Conservation (phyloP, 2,329 filamentous ascomycete species). For the Alternaria solani region DNA sequence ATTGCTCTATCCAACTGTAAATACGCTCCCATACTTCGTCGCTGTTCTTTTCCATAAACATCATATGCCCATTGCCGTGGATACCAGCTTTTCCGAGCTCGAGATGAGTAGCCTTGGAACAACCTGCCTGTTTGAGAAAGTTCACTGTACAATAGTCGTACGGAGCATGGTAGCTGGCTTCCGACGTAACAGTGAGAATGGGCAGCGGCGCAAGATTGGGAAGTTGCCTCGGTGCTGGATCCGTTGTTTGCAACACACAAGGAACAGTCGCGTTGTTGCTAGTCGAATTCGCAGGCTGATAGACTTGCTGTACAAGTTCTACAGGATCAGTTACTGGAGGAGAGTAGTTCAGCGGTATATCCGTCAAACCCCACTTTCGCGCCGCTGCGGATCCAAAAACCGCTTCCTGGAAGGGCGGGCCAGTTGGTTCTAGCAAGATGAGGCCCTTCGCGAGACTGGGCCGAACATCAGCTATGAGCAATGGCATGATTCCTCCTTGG, state of each 20-base stretch:
- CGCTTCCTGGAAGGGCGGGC: slow-evolving; percentile 57
- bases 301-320: background rate
- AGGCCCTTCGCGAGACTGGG: slow-evolving; percentile 59
- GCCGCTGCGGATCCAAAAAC: slow-evolving; percentile 10
- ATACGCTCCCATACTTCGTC: slow-evolving; percentile 6
- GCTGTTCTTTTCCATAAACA: slow-evolving; percentile 10
- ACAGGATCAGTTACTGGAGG: background rate
- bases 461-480: slow-evolving; percentile 56
- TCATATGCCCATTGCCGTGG: slow-evolving; percentile 10
- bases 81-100: slow-evolving; percentile 16
- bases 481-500: slow-evolving; percentile 57
- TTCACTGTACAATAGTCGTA: slow-evolving; percentile 64
- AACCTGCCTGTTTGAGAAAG: slow-evolving; percentile 57
- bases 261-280: slow-evolving; percentile 4
- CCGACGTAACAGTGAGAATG: slow-evolving; percentile 59
- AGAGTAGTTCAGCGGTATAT: slow-evolving; percentile 7
- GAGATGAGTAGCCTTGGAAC: slow-evolving; percentile 8
- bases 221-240: slow-evolving; percentile 51
- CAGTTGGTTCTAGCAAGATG: slow-evolving; percentile 61
- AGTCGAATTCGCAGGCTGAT: slow-evolving; percentile 3
- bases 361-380: slow-evolving; percentile 3
- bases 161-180: slow-evolving; percentile 51
- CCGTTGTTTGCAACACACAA: slow-evolving; percentile 46
- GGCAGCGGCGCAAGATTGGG: slow-evolving; percentile 57
- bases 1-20: slow-evolving; percentile 1